Evolutionary conservation across 352 stramenopile species (phyloP), one percentile per base, ranked within the genome.

Genomic region (Paralagenidium karlingii): DNA sequence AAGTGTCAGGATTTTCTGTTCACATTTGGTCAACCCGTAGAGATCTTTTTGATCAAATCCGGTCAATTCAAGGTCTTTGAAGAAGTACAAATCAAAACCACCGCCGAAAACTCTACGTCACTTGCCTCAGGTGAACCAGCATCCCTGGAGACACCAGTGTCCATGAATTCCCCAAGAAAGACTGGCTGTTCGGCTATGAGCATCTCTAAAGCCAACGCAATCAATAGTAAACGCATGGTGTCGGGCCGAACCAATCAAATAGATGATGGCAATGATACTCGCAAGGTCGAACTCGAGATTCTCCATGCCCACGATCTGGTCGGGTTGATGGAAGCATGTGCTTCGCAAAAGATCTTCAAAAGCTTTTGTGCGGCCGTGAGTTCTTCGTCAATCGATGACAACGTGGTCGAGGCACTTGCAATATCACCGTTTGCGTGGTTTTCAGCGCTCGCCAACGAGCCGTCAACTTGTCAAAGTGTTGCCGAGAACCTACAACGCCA

Each of bases 211-310:
- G n/a, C n/a, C n/a, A n/a, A n/a, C n/a, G n/a, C n/a, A n/a, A n/a
- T n/a, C n/a, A n/a, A n/a, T n/a, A n/a, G n/a, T n/a, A n/a, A n/a
- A n/a, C n/a, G n/a, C n/a, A n/a, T n/a, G n/a, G n/a, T n/a, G n/a
- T n/a, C n/a, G n/a, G n/a, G n/a, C n/a, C n/a, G n/a, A n/a, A n/a
- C n/a, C n/a, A n/a, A n/a, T n/a, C n/a, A n/a, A n/a, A n/a, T n/a
- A n/a, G n/a, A n/a, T n/a, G n/a, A n/a, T n/a, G n/a, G n/a, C n/a
- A n/a, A n/a, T n/a, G 47, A 63, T 26, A 65, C 55, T 16, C 55
- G 59, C 5, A 55, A 68, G 37, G 52, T 78, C 4, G 67, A 81
- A 32, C 50, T 81, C 8, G 58, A 81, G 28, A 66, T 81, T n/a
- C 37, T 81, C 0, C 62, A 76, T 34, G 15, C 45, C 9, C 52